These are phyloP conservation scores for Lactarius hatsudake DNA, from an alignment of 768 basidiomycete species.

Conservation along the genomic window DNA sequence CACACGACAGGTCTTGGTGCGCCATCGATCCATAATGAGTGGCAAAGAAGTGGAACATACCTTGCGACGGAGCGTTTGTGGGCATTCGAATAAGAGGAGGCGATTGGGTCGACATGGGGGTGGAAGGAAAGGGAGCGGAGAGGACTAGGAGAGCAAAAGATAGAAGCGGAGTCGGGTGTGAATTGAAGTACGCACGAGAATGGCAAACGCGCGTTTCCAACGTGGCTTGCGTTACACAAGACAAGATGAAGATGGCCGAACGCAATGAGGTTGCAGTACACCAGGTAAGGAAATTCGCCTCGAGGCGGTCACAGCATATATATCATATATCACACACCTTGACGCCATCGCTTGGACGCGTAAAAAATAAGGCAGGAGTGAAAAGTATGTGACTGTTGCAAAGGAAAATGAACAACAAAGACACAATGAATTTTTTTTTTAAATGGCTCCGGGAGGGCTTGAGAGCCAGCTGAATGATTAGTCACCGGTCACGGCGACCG, in stretches of 20 bases:
- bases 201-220: constrained; percentile 29
- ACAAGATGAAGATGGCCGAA: constrained; percentile 23
- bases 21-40: constrained; percentile 18
- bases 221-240: constrained; percentile 28
- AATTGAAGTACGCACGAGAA: constrained; percentile 28
- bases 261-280: constrained; percentile 25
- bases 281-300: constrained; percentile 29
- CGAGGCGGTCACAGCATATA: constrained; percentile 29
- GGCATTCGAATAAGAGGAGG: constrained; percentile 26
- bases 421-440: neutral
- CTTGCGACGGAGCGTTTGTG: constrained; percentile 21
- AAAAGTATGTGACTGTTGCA: neutral
- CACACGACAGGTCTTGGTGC: neutral
- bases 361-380: neutral
- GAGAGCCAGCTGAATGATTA: neutral
- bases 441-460: too few species aligned
- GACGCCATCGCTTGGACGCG: constrained; percentile 23
- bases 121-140: constrained; percentile 5
- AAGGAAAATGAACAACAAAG: constrained; percentile 6
- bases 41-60: constrained; percentile 2
- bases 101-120: constrained; percentile 28
- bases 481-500: neutral
- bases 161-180: constrained; percentile 24
- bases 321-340: constrained; percentile 12
- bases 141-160: constrained; percentile 24